Evolutionary conservation across 129 eudicot species (phyloP).

Genomic region (Saposhnikovia divaricata): DNA sequence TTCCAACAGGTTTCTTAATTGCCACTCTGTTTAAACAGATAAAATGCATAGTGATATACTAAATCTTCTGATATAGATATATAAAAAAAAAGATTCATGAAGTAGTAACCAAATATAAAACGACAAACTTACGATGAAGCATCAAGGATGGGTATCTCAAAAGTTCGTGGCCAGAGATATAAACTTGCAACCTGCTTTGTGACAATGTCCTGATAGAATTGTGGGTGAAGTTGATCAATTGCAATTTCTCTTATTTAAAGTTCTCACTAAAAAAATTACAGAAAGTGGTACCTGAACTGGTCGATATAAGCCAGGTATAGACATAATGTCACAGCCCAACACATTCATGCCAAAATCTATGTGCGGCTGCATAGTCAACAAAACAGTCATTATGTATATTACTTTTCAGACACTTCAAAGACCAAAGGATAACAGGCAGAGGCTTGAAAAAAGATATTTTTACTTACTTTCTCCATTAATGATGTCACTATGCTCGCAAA

Average conservation of each 20-base stretch:
- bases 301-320: conserved; percentile 79
- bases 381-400: background rate
- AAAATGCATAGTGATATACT: background rate
- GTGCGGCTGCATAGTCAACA: conserved; percentile 48
- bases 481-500: conserved; percentile 62
- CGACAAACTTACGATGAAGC: conserved; percentile 50
- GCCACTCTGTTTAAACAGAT: conserved; percentile 23
- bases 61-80: background rate
- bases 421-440: background rate
- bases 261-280: background rate
- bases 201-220: conserved; percentile 48
- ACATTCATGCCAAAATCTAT: conserved; percentile 81
- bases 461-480: conserved; percentile 67
- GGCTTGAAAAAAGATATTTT: background rate
- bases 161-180: conserved; percentile 80
- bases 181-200: conserved; percentile 64
- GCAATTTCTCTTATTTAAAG: background rate
- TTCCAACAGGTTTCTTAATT: conserved; percentile 68
- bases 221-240: background rate
- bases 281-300: conserved; percentile 51
- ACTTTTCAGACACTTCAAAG: background rate
- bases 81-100: conserved; percentile 8
- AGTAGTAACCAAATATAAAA: conserved; percentile 1
- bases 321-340: conserved; percentile 78
- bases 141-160: conserved; percentile 86